phyloP scores from a whole-genome alignment of 2,329 filamentous ascomycete genomes.

The Thyridium curvatum region DNA sequence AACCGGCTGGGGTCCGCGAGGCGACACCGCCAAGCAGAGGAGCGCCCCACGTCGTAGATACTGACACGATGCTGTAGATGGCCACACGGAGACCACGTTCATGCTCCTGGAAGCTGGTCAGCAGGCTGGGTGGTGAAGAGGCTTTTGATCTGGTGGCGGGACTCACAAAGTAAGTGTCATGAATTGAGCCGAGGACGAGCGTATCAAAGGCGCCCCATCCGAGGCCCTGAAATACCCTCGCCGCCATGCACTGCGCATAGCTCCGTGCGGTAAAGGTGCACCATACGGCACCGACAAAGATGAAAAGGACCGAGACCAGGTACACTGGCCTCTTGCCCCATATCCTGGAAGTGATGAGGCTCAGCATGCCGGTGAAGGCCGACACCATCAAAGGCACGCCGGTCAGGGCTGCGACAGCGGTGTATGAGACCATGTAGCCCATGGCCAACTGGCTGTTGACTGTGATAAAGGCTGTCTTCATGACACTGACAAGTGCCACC shows the following conservation, averaged over 20 bases:
- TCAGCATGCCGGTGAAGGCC: conserved; percentile 34
- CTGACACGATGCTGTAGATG: conserved; percentile 35
- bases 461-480: conserved; percentile 48
- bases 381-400: conserved; percentile 47
- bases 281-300: conserved; percentile 45
- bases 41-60: conserved; percentile 44
- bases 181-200: conserved; percentile 43
- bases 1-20: conserved; percentile 31
- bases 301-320: conserved; percentile 33
- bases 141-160: not conserved
- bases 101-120: conserved; percentile 40
- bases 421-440: conserved; percentile 38
- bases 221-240: conserved; percentile 47
- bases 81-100: conserved; percentile 39
- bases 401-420: conserved; percentile 41
- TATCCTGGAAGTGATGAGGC: conserved; percentile 35
- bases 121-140: conserved; percentile 1
- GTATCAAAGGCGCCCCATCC: conserved; percentile 55
- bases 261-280: conserved; percentile 34
- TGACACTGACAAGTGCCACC: conserved; percentile 38
- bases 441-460: conserved; percentile 37
- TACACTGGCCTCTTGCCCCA: conserved; percentile 50
- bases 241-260: conserved; percentile 41
- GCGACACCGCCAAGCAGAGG: conserved; percentile 47
- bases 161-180: conserved; percentile 52